These are phyloP conservation scores for Senna tora DNA, from an alignment of 306 rosid genomes.

Conservation along the genomic window DNA sequence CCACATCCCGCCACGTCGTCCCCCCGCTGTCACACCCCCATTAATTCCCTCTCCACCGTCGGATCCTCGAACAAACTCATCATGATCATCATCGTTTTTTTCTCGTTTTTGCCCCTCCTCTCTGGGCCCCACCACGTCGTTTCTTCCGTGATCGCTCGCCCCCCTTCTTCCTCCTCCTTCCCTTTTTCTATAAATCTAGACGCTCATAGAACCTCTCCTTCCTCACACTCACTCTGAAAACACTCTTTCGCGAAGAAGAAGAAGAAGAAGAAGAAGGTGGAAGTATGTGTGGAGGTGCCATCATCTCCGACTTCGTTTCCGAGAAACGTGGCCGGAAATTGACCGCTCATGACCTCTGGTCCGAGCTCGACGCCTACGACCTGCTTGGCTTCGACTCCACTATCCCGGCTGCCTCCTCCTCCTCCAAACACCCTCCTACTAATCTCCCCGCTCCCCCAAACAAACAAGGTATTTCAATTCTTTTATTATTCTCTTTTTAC, in stretches of 20 bases:
- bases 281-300: conserved; percentile 82
- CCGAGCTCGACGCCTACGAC: conserved; percentile 55
- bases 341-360: conserved; percentile 47
- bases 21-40: too few species aligned
- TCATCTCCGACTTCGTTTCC: conserved; percentile 55
- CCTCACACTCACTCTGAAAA: background rate
- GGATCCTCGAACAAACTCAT: background rate
- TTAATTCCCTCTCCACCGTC: background rate
- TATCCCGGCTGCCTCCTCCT: background rate
- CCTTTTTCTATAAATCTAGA: conserved; percentile 40
- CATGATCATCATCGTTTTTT: background rate
- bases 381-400: conserved; percentile 40
- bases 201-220: background rate
- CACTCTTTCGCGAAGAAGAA: too few species aligned
- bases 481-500: too few species aligned
- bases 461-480: background rate
- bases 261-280: background rate
- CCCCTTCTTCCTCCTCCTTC: too few species aligned
- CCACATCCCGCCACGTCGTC: background rate
- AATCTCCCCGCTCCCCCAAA: background rate
- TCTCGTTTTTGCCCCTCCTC: conserved; percentile 13
- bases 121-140: conserved; percentile 1
- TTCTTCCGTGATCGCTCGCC: too few species aligned
- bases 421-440: background rate
- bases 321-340: conserved; percentile 41